Base-by-base conservation (phyloP, 768 basidiomycete genomes). In the Roridomyces roridus region DNA sequence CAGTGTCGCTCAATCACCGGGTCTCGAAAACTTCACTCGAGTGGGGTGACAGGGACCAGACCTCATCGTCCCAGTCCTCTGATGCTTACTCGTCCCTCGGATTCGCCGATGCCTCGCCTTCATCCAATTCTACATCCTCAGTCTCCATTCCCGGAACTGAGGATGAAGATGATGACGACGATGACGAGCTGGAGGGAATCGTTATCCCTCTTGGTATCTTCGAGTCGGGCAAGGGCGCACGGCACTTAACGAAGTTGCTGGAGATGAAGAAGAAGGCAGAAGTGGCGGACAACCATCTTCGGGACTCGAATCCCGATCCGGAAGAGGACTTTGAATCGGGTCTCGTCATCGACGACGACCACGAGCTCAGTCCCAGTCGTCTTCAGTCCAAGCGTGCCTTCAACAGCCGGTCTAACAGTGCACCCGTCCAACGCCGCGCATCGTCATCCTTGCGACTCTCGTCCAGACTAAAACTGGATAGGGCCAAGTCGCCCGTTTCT, bases 281-380 rank as follows among this genome's bases (percentile, higher is more conserved):
- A 21, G 73, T 73, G 17, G 59, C 71, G 25, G 70, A 62, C 40
- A 68, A 69, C 35, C 67, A 68, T 18, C 69, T 80, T 61, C 87
- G 84, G 61, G 67, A 82, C 7, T 74, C 84, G 23, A 79, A 73
- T 55, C 82, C 86, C 15, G 85, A 92, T 70, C 84, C 80, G 12
- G 92, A 94, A 65, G 92, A 94, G 57, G 90, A 93, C 69, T 93
- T 94, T 60, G 92, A 95, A 72, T 82, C 82, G 57, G 92, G 92
- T 14, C 85, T 95, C 48, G 82, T 93, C 61, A 87, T 95, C 64
- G 87, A 89, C 65, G 89, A 91, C 59, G 92, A 92, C 68, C 83
- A 81, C 49, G 91, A 94, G 67, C 84, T 94, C 44, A 92, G 88
- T 67, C 89, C 91, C 14, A 89, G 88, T 69, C 79, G 90, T 49